Evolutionary conservation across 2,329 filamentous ascomycete species (phyloP), one percentile per base, ranked within the genome.

Genomic region (Microdochium bolleyi): DNA sequence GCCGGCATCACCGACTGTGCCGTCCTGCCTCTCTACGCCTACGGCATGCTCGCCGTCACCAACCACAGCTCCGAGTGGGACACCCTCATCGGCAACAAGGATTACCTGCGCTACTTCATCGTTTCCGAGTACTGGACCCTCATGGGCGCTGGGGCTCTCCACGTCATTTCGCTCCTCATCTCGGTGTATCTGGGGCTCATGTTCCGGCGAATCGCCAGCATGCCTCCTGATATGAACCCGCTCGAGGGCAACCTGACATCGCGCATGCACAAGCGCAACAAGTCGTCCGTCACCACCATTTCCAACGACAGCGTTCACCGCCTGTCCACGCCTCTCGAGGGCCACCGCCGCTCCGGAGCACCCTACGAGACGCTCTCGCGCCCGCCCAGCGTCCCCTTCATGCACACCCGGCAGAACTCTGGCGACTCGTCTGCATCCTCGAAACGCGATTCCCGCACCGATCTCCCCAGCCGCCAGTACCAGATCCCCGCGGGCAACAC

Each of bases 161-260:
- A 96, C 65, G 61, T 88, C 0, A 57, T 89, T 10, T 89, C 89
- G 1, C 69, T 94, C 1, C 68, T 75, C 19, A 73, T 95, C 34
- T 89, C 89, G 4, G 65, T 89, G 30, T 96, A 87, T 71, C 76
- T 97, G 24, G 83, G 84, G 16, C 66, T 88, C 51, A 81, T 87
- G 60, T 97, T 96, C 80, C 82, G 85, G 41, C 87, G 88, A 63
- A 96, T 97, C 61, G 77, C 84, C 4, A 75, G 78, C 21, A 79
- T 96, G 66, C 92, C 92, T 5, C 92, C 92, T 0, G 92, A 97
- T 64, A 90, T 96, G 88, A 97, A 97, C 66, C 92, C 92, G 1
- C 77, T 97, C 14, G 92, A 96, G 66, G 83, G 88, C 58, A 85
- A 92, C 62, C 73, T 95, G 54, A 96, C 91, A 1, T 84, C 89